Conservation (phyloP, 768 basidiomycete genomes). For the Trametopsis cervina region DNA sequence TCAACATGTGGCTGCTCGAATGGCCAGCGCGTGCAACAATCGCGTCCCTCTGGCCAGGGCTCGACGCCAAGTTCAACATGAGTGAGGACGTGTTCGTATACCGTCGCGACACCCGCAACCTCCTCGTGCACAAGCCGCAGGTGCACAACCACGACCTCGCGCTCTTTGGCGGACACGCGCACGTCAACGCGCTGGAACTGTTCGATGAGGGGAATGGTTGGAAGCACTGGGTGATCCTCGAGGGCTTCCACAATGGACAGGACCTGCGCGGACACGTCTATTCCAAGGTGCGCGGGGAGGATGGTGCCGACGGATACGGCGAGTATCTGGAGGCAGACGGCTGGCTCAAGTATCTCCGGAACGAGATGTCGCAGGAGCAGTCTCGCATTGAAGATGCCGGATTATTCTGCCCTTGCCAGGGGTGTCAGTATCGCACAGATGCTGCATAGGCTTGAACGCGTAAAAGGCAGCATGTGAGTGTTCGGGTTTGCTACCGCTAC, state of each 20-base stretch:
- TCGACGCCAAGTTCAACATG: conserved; percentile 13
- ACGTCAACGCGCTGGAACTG: conserved; percentile 8
- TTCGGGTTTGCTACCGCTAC: too few species aligned
- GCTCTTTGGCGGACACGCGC: conserved; percentile 5
- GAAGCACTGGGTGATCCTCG: conserved; percentile 12
- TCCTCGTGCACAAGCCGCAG: background rate
- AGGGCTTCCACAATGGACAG: background rate
- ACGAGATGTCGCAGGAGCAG: conserved; percentile 9
- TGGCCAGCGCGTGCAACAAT: conserved; percentile 21
- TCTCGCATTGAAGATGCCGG: conserved; percentile 8
- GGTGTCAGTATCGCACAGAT: conserved; percentile 3
- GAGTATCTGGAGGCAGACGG: conserved; percentile 8
- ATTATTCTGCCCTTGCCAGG: conserved; percentile 6
- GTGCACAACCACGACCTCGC: conserved; percentile 8
- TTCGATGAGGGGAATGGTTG: conserved; percentile 14
- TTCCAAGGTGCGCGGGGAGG: conserved; percentile 10
- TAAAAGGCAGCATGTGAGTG: too few species aligned
- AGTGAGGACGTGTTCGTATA: conserved; percentile 7
- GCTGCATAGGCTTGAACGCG: too few species aligned
- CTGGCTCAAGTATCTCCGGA: conserved; percentile 7
- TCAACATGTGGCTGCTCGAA: conserved; percentile 21
- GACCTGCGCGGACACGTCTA: conserved; percentile 9
- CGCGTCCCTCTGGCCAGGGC: conserved; percentile 18
- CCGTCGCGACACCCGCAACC: conserved; percentile 9
- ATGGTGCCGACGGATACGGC: conserved; percentile 9